A percentile compares a stretch with the other conserved stretches of the same genome.
Evolutionary conservation across 2,329 filamentous ascomycete species (phyloP).

Genomic region (Nemania sp.): DNA sequence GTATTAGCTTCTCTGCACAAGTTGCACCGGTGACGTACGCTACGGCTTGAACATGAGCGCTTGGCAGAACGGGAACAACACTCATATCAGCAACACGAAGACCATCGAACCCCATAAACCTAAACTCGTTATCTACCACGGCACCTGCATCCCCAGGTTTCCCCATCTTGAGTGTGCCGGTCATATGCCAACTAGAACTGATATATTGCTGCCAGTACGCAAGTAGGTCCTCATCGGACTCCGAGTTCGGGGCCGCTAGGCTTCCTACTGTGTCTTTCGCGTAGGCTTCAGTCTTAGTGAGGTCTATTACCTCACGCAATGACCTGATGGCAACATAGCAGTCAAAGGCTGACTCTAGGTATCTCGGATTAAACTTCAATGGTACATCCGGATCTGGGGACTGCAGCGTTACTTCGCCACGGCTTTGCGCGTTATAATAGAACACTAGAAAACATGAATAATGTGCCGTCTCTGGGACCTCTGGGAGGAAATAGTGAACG

Average conservation of each 20-base stretch:
- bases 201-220: conserved; percentile 58
- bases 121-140: conserved; percentile 63
- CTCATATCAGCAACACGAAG: conserved; percentile 65
- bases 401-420: conserved; percentile 64
- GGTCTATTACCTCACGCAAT: conserved; percentile 59
- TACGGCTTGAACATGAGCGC: conserved; percentile 64
- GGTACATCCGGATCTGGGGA: conserved; percentile 64
- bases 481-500: conserved; percentile 57
- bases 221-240: conserved; percentile 66
- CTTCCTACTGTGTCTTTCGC: conserved; percentile 49
- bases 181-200: conserved; percentile 66
- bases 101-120: conserved; percentile 60
- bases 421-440: conserved; percentile 62
- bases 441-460: conserved; percentile 61
- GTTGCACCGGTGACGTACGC: conserved; percentile 67
- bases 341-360: conserved; percentile 67
- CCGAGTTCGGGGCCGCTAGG: conserved; percentile 58
- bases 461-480: conserved; percentile 52
- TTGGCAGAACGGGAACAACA: conserved; percentile 63
- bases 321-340: conserved; percentile 61
- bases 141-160: conserved; percentile 55
- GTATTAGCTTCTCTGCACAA: conserved; percentile 62
- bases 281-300: conserved; percentile 10
- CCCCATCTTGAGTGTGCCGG: conserved; percentile 69
- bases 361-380: conserved; percentile 65